Conservation (phyloP, 225 moss, liverwort and hornwort species). For the Takakia lepidozioides region DNA sequence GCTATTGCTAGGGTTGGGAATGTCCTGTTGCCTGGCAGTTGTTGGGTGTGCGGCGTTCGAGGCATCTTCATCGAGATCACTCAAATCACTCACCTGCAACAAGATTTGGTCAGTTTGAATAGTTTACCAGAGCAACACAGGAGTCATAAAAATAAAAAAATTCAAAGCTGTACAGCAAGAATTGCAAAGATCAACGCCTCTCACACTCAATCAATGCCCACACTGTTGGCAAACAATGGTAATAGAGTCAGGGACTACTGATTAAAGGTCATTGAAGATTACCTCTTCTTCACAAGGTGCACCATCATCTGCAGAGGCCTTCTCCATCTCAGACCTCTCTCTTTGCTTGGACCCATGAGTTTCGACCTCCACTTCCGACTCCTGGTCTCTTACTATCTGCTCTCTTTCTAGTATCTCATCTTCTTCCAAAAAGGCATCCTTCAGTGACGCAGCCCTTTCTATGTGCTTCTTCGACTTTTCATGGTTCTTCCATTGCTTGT, state of each 20-base stretch:
- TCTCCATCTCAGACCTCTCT: constrained; percentile 3
- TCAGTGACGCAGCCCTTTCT: constrained; percentile 66
- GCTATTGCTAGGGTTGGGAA: neutral
- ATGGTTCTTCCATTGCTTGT: constrained; percentile 90
- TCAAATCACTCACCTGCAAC: constrained; percentile 1
- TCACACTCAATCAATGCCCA: too few relatives aligned
- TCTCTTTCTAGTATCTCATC: constrained; percentile 67
- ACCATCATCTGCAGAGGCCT: neutral
- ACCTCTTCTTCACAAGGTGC: constrained; percentile 20
- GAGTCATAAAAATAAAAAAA: too few relatives aligned
- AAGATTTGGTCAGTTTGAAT: too few relatives aligned
- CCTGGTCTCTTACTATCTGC: constrained; percentile 44
- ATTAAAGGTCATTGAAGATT: too few relatives aligned
- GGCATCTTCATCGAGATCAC: neutral
- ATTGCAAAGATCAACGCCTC: neutral
- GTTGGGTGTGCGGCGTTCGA: too few relatives aligned
- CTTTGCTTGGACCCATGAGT: constrained; percentile 25
- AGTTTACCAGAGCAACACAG: too few relatives aligned
- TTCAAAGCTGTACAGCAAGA: neutral
- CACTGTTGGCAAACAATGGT: too few relatives aligned
- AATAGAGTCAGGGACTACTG: too few relatives aligned
- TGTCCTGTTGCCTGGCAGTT: too few relatives aligned
- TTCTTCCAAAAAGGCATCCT: constrained; percentile 69
- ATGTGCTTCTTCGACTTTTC: constrained; percentile 93
- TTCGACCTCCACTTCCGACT: constrained; percentile 35